Conservation (phyloP, 1,139 yeast species). For the Suhomyces wounanorum region DNA sequence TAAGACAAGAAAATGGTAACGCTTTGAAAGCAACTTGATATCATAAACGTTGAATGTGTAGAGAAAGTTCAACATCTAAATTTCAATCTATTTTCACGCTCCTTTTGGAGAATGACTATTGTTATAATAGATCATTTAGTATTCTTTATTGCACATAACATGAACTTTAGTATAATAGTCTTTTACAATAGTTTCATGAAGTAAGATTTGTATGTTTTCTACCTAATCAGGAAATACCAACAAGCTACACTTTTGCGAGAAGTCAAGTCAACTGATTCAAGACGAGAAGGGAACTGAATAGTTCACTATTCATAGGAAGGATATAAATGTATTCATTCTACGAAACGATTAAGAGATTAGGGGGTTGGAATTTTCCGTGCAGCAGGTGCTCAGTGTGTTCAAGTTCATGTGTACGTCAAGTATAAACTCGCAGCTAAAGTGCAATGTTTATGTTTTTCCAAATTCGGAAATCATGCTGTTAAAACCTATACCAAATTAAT, state of each 20-base stretch:
- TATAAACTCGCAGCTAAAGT: slow-evolving; percentile 12
- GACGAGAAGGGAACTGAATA: too few species aligned
- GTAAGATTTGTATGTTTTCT: background rate
- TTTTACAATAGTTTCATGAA: background rate
- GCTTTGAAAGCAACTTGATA: slow-evolving; percentile 1
- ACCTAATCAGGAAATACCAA: background rate
- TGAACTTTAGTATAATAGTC: background rate
- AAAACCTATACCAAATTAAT: slow-evolving; percentile 11
- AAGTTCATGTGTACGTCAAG: slow-evolving; percentile 6
- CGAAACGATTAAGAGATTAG: too few species aligned
- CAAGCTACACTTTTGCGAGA: background rate
- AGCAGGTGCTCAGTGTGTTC: background rate
- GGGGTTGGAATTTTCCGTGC: background rate
- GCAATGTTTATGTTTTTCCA: slow-evolving; percentile 25
- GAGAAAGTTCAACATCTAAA: background rate
- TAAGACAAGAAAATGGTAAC: background rate
- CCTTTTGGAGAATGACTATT: background rate
- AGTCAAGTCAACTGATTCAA: background rate
- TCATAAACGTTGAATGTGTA: background rate
- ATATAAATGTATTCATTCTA: too few species aligned
- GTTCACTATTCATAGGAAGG: too few species aligned
- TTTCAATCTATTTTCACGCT: too few species aligned
- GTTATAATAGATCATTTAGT: background rate
- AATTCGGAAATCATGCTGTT: slow-evolving; percentile 20
- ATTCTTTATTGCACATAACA: background rate